Percentiles rank a stretch among this genome's conserved stretches.
phyloP scores from a whole-genome alignment of 129 eudicot genomes.

The Oenanthe sinensis region DNA sequence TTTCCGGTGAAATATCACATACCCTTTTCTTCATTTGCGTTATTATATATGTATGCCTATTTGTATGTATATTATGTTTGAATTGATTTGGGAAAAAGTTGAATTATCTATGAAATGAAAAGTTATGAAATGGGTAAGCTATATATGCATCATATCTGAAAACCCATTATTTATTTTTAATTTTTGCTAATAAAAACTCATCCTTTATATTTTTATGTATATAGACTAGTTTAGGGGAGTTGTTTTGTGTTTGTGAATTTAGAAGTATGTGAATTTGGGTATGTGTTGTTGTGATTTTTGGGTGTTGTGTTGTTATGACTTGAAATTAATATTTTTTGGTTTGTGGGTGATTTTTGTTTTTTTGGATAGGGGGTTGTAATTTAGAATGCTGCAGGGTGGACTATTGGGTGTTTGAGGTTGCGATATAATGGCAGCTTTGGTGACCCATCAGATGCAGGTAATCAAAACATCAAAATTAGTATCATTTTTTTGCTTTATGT shows the following conservation, averaged over 20 bases:
- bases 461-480: neutral
- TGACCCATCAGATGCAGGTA: slow-evolving; percentile 66
- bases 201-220: neutral
- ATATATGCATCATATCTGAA: too few species aligned
- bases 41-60: too few species aligned
- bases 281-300: neutral
- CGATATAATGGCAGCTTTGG: slow-evolving; percentile 55
- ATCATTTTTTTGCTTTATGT: neutral
- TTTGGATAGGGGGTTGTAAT: slow-evolving; percentile 1
- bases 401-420: slow-evolving; percentile 23
- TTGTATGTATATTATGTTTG: neutral
- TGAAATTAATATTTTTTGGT: neutral
- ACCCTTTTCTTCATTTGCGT: neutral
- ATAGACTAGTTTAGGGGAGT: neutral
- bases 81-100: neutral
- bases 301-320: neutral
- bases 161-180: neutral
- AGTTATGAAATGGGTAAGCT: neutral
- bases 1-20: neutral
- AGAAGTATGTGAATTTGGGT: neutral
- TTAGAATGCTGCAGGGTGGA: slow-evolving; percentile 31
- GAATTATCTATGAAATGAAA: neutral
- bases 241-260: neutral
- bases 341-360: neutral
- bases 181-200: too few species aligned